These are phyloP conservation scores for Verruconis gallopava DNA, from an alignment of 2,329 filamentous ascomycete species.

Conservation along the genomic window DNA sequence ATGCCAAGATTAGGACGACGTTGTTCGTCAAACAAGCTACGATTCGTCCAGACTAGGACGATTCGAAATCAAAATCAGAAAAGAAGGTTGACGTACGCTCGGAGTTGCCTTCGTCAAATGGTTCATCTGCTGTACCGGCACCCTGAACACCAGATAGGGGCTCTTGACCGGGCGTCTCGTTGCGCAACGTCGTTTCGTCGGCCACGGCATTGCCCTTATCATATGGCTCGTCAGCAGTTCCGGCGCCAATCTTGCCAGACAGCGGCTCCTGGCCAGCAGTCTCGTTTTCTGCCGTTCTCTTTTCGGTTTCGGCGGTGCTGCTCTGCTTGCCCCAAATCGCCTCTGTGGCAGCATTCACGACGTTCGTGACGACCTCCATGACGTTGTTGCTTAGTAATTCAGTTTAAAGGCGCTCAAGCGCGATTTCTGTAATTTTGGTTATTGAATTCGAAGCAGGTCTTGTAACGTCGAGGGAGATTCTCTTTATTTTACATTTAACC, in stretches of 20 bases:
- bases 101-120: slow-evolving; percentile 72
- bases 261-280: slow-evolving; percentile 48
- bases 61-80: too few species aligned
- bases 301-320: slow-evolving; percentile 12
- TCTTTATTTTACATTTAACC: background rate
- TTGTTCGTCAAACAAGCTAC: too few species aligned
- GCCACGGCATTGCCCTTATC: slow-evolving; percentile 57
- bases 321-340: slow-evolving; percentile 24
- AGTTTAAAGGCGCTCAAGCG: too few species aligned
- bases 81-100: too few species aligned
- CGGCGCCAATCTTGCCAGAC: slow-evolving; percentile 56
- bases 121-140: slow-evolving; percentile 53
- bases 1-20: too few species aligned
- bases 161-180: slow-evolving; percentile 38
- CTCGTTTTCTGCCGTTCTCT: slow-evolving; percentile 14
- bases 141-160: slow-evolving; percentile 60
- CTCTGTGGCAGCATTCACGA: slow-evolving; percentile 22
- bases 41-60: too few species aligned
- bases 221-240: slow-evolving; percentile 57
- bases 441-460: too few species aligned
- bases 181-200: background rate
- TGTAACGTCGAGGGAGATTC: background rate
- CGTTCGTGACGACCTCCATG: slow-evolving; percentile 28
- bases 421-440: too few species aligned
- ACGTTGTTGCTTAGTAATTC: background rate